Base-by-base conservation (phyloP, 768 basidiomycete genomes). In the Naganishia kalamii region DNA sequence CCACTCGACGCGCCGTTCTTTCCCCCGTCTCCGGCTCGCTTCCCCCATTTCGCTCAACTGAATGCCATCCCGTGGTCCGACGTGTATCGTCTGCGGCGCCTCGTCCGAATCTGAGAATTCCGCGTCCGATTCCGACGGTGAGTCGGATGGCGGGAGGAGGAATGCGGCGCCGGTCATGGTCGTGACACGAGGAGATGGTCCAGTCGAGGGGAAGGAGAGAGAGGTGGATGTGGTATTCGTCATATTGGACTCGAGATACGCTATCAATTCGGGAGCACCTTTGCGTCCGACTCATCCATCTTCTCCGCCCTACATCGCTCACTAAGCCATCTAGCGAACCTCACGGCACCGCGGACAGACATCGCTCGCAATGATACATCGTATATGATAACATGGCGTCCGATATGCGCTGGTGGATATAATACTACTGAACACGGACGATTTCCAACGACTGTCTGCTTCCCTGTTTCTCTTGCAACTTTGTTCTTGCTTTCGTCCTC, bases 1-100 rank as follows among this genome's bases (percentile, higher is more conserved):
- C 76, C 76, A 77, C 44, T 77, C 75, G 2, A 77, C 54, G 4
- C 37, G 27, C n/a, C 35, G 54, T 33, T 57, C 37, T 17, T 25
- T 40, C 1, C 21, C 35, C 4, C 54, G 35, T 7, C 54, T 41
- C 21, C 33, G 23, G 23, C 21, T 35, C 7, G 35, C 54, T 37
- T 57, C 35, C 4, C 54, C 54, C 7, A 57, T 33, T 21, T 57
- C 54, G 10, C 33, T 57, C 54, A 57, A 40, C 15, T 33, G 32
- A n/a, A 57, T 57, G 4, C 23, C 54, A 40, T 57, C 54, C 10
- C 33, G 32, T 11, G 54, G 54, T 23, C 54, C 54, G 4, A 57
- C 54, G 27, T 57, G 54, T 3, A 57, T 57, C 54, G 54, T 27
- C 54, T 57, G 54, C 35, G 17, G n/a, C n/a, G 35, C 54, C 11